Base-by-base conservation (phyloP, 495 filamentous ascomycete genomes). In the Oidiodendron maius region DNA sequence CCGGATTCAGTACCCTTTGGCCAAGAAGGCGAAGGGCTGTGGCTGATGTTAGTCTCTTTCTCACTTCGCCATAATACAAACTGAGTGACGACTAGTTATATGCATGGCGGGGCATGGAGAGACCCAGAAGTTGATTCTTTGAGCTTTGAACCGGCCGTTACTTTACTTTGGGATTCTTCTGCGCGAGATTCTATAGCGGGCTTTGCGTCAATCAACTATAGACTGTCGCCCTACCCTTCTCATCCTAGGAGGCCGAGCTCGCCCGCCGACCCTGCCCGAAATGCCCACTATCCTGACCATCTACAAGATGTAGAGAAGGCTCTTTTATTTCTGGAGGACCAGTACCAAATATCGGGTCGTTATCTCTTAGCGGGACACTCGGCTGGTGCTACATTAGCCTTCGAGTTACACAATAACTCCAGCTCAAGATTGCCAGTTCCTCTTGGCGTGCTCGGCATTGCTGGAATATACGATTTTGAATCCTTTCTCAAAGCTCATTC, bases 41-140 rank as follows among this genome's bases (percentile, higher is more conserved):
- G 53, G 53, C 22, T 56, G 12, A 45, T 56, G 53, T 56, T 40
- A n/a, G 53, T 52, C 18, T 44, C 16, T 11, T 12, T n/a, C 23
- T 21, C 15, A 36, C 30, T 20, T 5, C 21, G 1, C 11, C 25
- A 15, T 2, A 40, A 18, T 3, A 38, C n/a, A 30, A n/a, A 16
- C 36, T 55, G 20, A 53, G 11, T 20, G 11, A 20, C 2, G 9
- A 17, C 2, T 24, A 56, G 53, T 57, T 90, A 80, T 67, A 83
- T 95, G 62, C 91, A 95, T 68, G 89, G 91, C 56, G 90, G 90
- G 58, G 90, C 85, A 58, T 96, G 87, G 86, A 78, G 86, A 48
- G 89, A 95, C 59, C 89, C 89, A 38, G 62, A 61, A 39, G 63
- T 82, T 17, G 76, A 71, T 44, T 64, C 77, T 15, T 50, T 67